Evolutionary conservation across 2,329 filamentous ascomycete genomes (phyloP), one percentile per base, ranked within the genome.

Genomic region (Hymenoscyphus albidus): DNA sequence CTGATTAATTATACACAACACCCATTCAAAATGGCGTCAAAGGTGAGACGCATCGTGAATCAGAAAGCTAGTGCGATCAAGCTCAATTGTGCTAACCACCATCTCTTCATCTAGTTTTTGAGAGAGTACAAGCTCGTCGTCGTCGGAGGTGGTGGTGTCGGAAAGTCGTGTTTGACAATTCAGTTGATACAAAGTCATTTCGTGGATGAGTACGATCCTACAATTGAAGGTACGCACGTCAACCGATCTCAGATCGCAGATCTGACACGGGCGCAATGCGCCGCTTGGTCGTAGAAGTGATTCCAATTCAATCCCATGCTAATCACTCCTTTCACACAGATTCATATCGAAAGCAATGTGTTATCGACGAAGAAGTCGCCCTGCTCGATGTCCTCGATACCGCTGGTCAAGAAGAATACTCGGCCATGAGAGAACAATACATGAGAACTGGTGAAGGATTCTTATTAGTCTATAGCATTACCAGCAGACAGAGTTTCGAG

Each of bases 371-470:
- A 74, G 95, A 99, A 81, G 93, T 97, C 71, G 95, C 95, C 61
- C 86, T 99, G 67, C 90, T 99, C 79, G 95, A 99, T 79, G 95
- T 99, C 69, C 89, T 98, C 77, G 95, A 99, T 80, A 99, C 95
- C 62, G 95, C 95, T 68, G 95, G 95, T 66, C 95, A 99, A 80
- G 95, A 99, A 81, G 95, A 99, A 82, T 99, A 98, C 83, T 97
- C 93, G 64, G 95, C 95, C 62, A 98, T 99, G 95, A 87, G 95
- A 77, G 95, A 99, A 83, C 95, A 98, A 81, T 99, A 98, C 85
- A 99, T 99, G 94, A 89, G 95, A 75, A 98, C 94, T 31, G 95
- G 95, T 77, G 95, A 99, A 80, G 95, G 95, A 62, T 99, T 99
- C 81, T 82, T 99, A 76, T 88, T 99, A 62, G 93, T 98, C 75